Evolutionary conservation across 108 stramenopile genomes (phyloP).

Genomic region (Stephanodiscus triporus): DNA sequence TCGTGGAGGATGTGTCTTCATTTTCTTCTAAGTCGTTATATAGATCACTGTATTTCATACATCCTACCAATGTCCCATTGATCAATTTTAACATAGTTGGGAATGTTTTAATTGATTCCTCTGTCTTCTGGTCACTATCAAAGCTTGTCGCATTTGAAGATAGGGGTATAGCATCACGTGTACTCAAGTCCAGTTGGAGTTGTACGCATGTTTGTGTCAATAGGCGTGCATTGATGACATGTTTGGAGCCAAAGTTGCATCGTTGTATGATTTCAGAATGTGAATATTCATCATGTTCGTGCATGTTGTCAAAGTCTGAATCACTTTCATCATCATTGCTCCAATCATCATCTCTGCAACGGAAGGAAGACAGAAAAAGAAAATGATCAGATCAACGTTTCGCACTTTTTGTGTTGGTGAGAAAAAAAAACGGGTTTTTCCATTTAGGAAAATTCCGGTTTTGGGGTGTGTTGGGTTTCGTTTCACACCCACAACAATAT

Average conservation of each 20-base stretch:
- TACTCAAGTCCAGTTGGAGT: no score
- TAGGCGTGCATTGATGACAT: slow-evolving; percentile 13
- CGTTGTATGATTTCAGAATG: slow-evolving; percentile 14
- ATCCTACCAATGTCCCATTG: no score
- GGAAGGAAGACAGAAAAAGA: neutral
- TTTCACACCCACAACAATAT: no score
- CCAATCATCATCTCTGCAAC: slow-evolving; percentile 1
- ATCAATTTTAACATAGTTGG: no score
- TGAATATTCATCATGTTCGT: slow-evolving; percentile 5
- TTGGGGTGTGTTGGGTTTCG: neutral
- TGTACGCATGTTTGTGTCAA: no score
- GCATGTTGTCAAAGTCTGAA: neutral
- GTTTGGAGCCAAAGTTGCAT: slow-evolving; percentile 1
- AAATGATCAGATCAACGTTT: neutral
- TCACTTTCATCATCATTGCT: neutral
- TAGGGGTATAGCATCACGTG: neutral
- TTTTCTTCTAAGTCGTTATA: no score
- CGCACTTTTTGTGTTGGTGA: neutral
- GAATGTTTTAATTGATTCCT: no score
- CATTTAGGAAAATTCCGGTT: neutral
- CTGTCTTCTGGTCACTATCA: no score
- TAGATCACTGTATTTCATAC: no score
- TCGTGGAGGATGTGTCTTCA: no score
- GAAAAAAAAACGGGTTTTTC: neutral
- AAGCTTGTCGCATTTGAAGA: neutral